Evolutionary conservation across 768 basidiomycete genomes (phyloP), one percentile per base, ranked within the genome.

Genomic region (Lactarius psammicola): DNA sequence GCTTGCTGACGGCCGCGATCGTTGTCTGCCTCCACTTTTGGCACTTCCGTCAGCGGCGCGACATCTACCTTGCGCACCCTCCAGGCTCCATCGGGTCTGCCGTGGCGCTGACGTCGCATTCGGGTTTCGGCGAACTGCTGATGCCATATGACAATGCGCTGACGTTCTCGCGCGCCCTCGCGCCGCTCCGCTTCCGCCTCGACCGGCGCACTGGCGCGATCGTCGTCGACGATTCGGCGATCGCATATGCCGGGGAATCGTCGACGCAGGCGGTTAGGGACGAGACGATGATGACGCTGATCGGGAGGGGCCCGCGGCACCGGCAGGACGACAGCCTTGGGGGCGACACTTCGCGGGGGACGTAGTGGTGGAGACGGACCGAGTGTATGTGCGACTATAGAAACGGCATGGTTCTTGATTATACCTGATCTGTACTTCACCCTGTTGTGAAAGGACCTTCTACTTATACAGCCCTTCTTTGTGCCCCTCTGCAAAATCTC

Each of bases 1-100:
- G 87, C 40, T 74, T 88, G 36, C 0, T 79, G 0, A 78, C 83
- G 13, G 86, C 85, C 28, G 56, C 81, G 63, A 61, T 78, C n/a
- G 84, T 84, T 20, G 57, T 84, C 8, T 69, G 76, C 58, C 59
- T 86, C 18, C 85, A 87, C 63, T 68, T 82, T 63, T 51, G 80
- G 33, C 82, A 85, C 34, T 49, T 36, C 53, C 56, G 56, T 20
- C 11, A 36, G 28, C 62, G 68, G 11, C 62, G 67, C 4, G n/a
- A 59, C 10, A 36, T 69, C n/a, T 63, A 61, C 53, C 61, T 70
- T 40, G 20, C 69, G 46, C 61, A 66, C 28, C 2, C 10, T 1
- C 69, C 69, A 1, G 69, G 69, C 20, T 38, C 64, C 18, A 61
- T 70, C n/a, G 68, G 10, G 2, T 63, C 65, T 0, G 13, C 33